phyloP scores from a whole-genome alignment of 2,329 filamentous ascomycete genomes.

The Aspergillus fructus region DNA sequence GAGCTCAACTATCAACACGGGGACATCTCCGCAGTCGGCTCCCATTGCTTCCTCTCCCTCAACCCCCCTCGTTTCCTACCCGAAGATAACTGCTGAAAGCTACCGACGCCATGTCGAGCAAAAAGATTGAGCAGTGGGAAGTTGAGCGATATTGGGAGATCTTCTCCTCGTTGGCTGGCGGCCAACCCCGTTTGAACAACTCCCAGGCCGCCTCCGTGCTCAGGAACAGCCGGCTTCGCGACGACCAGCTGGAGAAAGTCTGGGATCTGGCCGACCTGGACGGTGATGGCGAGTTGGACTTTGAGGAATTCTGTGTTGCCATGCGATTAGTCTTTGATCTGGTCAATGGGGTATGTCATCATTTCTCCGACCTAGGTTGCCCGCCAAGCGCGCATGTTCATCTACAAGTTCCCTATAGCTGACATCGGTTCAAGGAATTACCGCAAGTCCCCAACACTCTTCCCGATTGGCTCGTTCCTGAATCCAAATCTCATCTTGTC shows the following conservation, averaged over 20 bases:
- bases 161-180: slow-evolving; percentile 66
- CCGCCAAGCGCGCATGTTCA: not conserved
- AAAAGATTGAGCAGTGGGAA: slow-evolving; percentile 69
- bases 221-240: slow-evolving; percentile 69
- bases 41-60: not conserved
- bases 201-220: slow-evolving; percentile 69
- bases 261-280: slow-evolving; percentile 98
- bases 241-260: slow-evolving; percentile 89
- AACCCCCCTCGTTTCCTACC: slow-evolving; percentile 5
- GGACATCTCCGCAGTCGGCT: slow-evolving; percentile 2
- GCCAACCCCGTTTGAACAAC: slow-evolving; percentile 65
- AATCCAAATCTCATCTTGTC: slow-evolving; percentile 88
- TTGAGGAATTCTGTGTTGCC: slow-evolving; percentile 98
- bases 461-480: slow-evolving; percentile 95
- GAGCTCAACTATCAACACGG: slow-evolving; percentile 16
- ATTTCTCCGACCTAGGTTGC: slow-evolving; percentile 1
- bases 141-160: slow-evolving; percentile 80
- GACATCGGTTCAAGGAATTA: slow-evolving; percentile 64
- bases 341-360: slow-evolving; percentile 76
- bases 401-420: not conserved
- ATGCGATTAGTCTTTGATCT: slow-evolving; percentile 98
- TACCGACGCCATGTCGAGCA: slow-evolving; percentile 35
- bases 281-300: slow-evolving; percentile 94
- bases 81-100: not conserved
- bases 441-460: slow-evolving; percentile 79